Conservation (phyloP, 2,329 filamentous ascomycete genomes). For the Drechslerella stenobrocha region DNA sequence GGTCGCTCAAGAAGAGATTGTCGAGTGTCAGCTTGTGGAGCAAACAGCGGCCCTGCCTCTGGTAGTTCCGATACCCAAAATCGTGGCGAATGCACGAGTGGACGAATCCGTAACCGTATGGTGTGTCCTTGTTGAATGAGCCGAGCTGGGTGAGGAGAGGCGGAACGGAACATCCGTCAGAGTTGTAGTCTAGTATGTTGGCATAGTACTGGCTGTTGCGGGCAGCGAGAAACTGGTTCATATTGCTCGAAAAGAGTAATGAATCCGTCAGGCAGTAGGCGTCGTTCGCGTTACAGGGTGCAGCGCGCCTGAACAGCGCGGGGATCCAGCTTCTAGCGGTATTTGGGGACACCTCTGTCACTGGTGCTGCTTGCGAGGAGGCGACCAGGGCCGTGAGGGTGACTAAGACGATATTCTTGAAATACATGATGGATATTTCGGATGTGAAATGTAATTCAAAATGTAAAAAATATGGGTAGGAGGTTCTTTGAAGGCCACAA, state of each 20-base stretch:
- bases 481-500: too few species aligned
- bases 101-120: conserved; percentile 58
- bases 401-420: conserved; percentile 17
- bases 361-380: conserved; percentile 7
- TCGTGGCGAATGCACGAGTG: conserved; percentile 62
- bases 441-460: background rate
- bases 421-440: conserved; percentile 15
- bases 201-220: conserved; percentile 21
- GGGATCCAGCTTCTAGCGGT: background rate
- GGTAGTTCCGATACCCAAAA: conserved; percentile 63
- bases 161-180: conserved; percentile 33
- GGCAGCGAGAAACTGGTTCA: background rate
- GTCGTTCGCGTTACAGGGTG: conserved; percentile 7
- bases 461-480: too few species aligned
- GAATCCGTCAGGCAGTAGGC: conserved; percentile 19
- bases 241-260: conserved; percentile 7
- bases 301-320: background rate
- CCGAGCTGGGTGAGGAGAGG: conserved; percentile 5
- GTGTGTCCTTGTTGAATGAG: conserved; percentile 52
- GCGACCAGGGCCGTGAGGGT: conserved; percentile 8
- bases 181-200: conserved; percentile 13
- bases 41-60: conserved; percentile 59
- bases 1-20: conserved; percentile 59
- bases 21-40: conserved; percentile 58
- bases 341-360: background rate